phyloP scores from a whole-genome alignment of 2,329 filamentous ascomycete species.

The Calonectria pseudoturangicola region DNA sequence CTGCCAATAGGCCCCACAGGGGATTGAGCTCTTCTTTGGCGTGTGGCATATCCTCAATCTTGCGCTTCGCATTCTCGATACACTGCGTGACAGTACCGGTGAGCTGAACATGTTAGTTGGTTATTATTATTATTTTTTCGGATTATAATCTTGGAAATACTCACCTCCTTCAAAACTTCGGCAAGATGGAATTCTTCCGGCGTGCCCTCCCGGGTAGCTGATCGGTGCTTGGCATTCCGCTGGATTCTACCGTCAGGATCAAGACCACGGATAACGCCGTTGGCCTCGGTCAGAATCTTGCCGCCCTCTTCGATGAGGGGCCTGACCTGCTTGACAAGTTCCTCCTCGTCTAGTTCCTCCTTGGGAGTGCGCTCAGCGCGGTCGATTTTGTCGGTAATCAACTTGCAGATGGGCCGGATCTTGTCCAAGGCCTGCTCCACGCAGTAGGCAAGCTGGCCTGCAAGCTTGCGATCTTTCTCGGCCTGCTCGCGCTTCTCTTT shows the following conservation, averaged over 20 bases:
- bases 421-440: conserved; percentile 88
- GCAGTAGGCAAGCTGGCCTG: conserved; percentile 82
- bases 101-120: conserved; percentile 66
- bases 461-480: conserved; percentile 84
- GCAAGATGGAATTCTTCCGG: conserved; percentile 91
- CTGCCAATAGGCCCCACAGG: conserved; percentile 86
- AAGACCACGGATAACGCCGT: conserved; percentile 89
- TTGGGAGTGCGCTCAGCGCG: conserved; percentile 86
- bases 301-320: conserved; percentile 92
- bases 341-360: conserved; percentile 92
- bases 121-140: neutral
- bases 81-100: conserved; percentile 87
- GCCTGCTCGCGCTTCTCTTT: conserved; percentile 73
- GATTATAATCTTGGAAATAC: conserved; percentile 38
- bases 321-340: conserved; percentile 89
- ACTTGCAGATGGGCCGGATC: conserved; percentile 88
- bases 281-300: conserved; percentile 88
- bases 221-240: conserved; percentile 88
- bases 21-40: conserved; percentile 97
- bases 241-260: conserved; percentile 93
- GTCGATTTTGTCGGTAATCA: conserved; percentile 91
- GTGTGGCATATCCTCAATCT: conserved; percentile 92
- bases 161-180: conserved; percentile 85
- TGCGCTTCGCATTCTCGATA: conserved; percentile 91
- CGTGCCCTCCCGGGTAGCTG: conserved; percentile 77